Base-by-base conservation (phyloP, 345 rosid genomes). In the Pugionium dolabratum region DNA sequence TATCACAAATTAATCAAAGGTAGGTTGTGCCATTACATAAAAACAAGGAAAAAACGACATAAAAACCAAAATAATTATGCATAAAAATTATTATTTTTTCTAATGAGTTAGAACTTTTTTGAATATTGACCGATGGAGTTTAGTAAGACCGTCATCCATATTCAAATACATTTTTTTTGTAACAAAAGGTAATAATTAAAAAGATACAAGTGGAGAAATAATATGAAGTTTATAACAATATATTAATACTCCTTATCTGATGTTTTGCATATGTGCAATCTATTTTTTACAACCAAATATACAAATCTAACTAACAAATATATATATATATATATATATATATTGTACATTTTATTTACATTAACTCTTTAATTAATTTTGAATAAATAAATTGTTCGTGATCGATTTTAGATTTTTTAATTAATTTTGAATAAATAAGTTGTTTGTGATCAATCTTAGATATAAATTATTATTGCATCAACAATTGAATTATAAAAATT, bases 71-170 rank as follows among this genome's bases (percentile, higher is more conserved):
- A 18, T 18, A 18, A 18, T 18, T 18, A 18, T 32, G 34, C 2
- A 32, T 32, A 32, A 3, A 37, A 37, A 37, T 7, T 7, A 31
- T 52, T 6, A 48, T 57, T 28, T 18, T 71, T 54, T 40, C 26
- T 33, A 39, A 7, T 32, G 47, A 35, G 44, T 64, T 55, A 11
- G 37, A 31, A 49, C 9, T 25, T 48, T 49, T 56, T 50, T 41
- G 48, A 72, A 50, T 72, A 42, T 72, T 72, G 71, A 58, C 66
- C 41, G 48, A 28, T 10, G 34, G 34, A 34, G 49, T 58, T 57
- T 60, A 47, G 33, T 56, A 65, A 31, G 40, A 51, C 66, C 61
- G 49, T 49, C 61, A 51, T 58, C 65, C 26, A 58, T 39, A 58
- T 57, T 68, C 35, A 68, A 67, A 49, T 58, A 30, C 49, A 48